Evolutionary conservation across 768 basidiomycete species (phyloP).

Genomic region (Collybiopsis confluens): DNA sequence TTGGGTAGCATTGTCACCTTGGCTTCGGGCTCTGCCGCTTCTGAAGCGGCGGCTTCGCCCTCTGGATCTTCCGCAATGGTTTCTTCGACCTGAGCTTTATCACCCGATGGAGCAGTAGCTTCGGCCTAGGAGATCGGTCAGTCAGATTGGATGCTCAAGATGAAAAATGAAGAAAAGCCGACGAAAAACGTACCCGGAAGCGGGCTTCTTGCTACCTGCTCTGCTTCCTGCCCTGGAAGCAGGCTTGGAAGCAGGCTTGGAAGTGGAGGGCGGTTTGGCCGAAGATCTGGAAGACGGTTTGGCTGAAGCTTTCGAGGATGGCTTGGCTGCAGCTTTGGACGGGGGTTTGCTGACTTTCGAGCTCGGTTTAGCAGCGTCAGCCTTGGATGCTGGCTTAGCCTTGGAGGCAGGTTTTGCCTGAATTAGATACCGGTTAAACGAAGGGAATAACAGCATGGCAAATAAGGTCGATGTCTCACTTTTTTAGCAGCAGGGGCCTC

Average conservation of each 20-base stretch:
- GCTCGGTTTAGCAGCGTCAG: conserved; percentile 26
- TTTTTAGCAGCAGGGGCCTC: conserved; percentile 60
- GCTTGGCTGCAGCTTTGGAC: conserved; percentile 29
- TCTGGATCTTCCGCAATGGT: conserved; percentile 41
- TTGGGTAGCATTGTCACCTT: not conserved
- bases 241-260: conserved; percentile 37
- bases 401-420: conserved; percentile 43
- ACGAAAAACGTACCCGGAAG: conserved; percentile 21
- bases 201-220: conserved; percentile 32
- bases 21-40: not conserved
- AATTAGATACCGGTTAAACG: conserved; percentile 3
- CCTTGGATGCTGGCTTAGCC: conserved; percentile 32
- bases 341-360: conserved; percentile 31
- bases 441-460: conserved; percentile 7
- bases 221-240: conserved; percentile 20
- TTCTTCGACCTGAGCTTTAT: conserved; percentile 23
- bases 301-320: conserved; percentile 9
- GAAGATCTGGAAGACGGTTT: no score
- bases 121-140: conserved; percentile 21
- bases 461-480: conserved; percentile 27
- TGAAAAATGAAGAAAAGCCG: not conserved
- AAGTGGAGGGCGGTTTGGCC: conserved; percentile 7
- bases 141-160: not conserved
- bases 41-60: conserved; percentile 22
- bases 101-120: conserved; percentile 21